A percentile compares a stretch with the other conserved stretches of the same genome.
Evolutionary conservation across 371 early-diverging fungal genomes (phyloP).

Genomic region (Actinomucor elegans): DNA sequence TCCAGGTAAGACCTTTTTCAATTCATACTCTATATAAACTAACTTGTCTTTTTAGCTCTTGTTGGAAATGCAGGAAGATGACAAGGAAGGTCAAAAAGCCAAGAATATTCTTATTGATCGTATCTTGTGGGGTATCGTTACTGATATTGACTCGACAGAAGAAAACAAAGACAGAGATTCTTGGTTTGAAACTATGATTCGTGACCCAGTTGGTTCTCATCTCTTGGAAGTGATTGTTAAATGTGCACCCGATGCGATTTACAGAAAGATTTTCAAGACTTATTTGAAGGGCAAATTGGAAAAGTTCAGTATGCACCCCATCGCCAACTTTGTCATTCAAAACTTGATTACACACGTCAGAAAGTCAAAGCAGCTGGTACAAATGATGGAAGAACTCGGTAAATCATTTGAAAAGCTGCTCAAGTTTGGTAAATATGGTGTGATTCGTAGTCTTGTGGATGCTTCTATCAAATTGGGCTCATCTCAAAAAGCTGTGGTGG

Average conservation of each 20-base stretch:
- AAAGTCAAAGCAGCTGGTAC: constrained; percentile 56
- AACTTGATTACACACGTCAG: constrained; percentile 62
- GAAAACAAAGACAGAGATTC: constrained; percentile 49
- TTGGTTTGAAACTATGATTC: constrained; percentile 58
- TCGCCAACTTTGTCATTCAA: constrained; percentile 88
- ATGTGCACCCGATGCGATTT: constrained; percentile 56
- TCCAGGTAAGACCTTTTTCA: constrained; percentile 53
- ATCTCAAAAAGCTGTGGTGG: constrained; percentile 60
- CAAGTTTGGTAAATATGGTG: constrained; percentile 60
- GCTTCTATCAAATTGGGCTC: constrained; percentile 61
- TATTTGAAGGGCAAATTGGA: constrained; percentile 65
- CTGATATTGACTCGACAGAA: constrained; percentile 38
- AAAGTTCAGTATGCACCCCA: constrained; percentile 66
- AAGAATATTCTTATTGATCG: constrained; percentile 62
- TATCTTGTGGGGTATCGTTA: constrained; percentile 62
- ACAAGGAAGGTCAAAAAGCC: constrained; percentile 44
- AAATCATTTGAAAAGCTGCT: constrained; percentile 59
- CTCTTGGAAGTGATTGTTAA: constrained; percentile 63
- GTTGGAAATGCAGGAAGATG: constrained; percentile 56
- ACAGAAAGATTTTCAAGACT: constrained; percentile 65
- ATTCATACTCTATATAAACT: background rate
- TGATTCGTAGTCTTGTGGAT: constrained; percentile 65
- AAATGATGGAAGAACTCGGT: constrained; percentile 59
- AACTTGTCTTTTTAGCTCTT: constrained; percentile 29
- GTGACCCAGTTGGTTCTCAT: constrained; percentile 70